Conservation (phyloP, 2,329 filamentous ascomycete genomes). For the Penicillium sp. region DNA sequence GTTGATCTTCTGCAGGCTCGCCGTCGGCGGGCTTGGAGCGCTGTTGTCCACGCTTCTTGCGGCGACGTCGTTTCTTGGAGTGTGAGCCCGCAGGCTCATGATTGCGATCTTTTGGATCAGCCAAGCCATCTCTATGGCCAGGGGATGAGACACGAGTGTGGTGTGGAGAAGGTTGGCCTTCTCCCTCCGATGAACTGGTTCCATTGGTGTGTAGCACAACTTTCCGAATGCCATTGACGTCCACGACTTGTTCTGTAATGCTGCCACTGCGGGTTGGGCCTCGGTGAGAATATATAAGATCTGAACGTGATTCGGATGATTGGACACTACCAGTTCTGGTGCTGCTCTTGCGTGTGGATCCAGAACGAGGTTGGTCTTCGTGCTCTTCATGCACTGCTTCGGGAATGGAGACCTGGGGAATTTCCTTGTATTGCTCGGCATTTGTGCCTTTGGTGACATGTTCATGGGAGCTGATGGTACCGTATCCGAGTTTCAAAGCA, state of each 20-base stretch:
- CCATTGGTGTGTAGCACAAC: constrained; percentile 69
- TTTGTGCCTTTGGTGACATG: constrained; percentile 25
- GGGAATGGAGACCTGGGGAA: constrained; percentile 29
- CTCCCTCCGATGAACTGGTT: constrained; percentile 48
- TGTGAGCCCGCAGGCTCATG: constrained; percentile 6
- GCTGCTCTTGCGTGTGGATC: constrained; percentile 19
- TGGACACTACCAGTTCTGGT: constrained; percentile 25
- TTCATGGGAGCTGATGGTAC: constrained; percentile 41
- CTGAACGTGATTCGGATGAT: constrained; percentile 23
- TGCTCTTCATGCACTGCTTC: constrained; percentile 33
- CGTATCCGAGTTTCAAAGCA: constrained; percentile 57
- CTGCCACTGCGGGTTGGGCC: constrained; percentile 66
- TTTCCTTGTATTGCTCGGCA: constrained; percentile 24
- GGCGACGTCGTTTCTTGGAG: constrained; percentile 20
- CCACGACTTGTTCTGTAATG: constrained; percentile 75
- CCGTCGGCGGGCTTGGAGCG: constrained; percentile 11
- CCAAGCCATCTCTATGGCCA: constrained; percentile 1
- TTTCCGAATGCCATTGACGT: constrained; percentile 71
- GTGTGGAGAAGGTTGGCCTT: constrained; percentile 16
- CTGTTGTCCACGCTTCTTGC: constrained; percentile 24
- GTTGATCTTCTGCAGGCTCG: constrained; percentile 18
- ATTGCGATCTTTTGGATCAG: constrained; percentile 2
- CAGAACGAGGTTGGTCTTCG: constrained; percentile 22
- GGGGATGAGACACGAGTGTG: constrained; percentile 12
- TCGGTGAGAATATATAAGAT: constrained; percentile 36